A percentile compares a stretch with the other conserved stretches of the same genome.
These are phyloP conservation scores for Cryptosporidium parvum DNA, from an alignment of 169 alveolate species.

Conservation along the genomic window DNA sequence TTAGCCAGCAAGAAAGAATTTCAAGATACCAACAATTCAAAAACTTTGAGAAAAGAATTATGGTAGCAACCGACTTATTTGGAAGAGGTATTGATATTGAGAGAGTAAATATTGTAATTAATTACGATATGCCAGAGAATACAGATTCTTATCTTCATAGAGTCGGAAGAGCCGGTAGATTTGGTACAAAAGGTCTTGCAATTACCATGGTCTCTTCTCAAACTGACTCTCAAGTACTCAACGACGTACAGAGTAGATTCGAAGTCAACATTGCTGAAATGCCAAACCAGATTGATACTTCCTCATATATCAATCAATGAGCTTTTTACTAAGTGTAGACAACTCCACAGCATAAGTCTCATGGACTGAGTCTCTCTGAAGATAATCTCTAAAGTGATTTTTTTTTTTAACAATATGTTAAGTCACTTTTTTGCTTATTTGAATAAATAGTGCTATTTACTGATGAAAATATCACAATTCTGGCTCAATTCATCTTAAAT, in stretches of 20 bases:
- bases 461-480: background rate
- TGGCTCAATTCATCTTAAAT: constrained; percentile 1
- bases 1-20: constrained; percentile 91
- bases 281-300: constrained; percentile 94
- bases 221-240: constrained; percentile 94
- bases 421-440: background rate
- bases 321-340: background rate
- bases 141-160: constrained; percentile 90
- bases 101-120: constrained; percentile 99
- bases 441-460: constrained; percentile 6
- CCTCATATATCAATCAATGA: constrained; percentile 86
- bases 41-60: constrained; percentile 96
- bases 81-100: constrained; percentile 99
- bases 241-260: constrained; percentile 96
- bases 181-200: constrained; percentile 99
- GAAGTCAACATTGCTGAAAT: constrained; percentile 97
- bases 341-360: constrained; percentile 1
- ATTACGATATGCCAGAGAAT: constrained; percentile 97
- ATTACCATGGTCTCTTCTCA: constrained; percentile 95
- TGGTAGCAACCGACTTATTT: constrained; percentile 99
- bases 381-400: background rate
- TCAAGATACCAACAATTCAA: constrained; percentile 96
- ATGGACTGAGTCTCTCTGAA: background rate
- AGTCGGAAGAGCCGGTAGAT: constrained; percentile 99
- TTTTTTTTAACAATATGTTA: too few species aligned